These are phyloP conservation scores for Collybiopsis confluens DNA, from an alignment of 768 basidiomycete genomes.

Conservation along the genomic window DNA sequence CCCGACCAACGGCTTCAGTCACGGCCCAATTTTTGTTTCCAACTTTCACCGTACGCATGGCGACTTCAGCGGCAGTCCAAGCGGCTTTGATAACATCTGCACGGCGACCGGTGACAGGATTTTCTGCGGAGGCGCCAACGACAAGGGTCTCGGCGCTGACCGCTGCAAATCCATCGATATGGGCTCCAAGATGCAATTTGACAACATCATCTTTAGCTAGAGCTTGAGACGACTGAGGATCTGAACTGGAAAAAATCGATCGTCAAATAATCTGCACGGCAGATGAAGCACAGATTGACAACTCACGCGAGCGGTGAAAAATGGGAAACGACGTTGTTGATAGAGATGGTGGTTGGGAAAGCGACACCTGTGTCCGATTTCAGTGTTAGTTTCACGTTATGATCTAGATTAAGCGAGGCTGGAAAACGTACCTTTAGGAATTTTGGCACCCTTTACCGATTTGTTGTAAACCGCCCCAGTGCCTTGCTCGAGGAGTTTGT, in stretches of 20 bases:
- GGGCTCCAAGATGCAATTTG: conserved; percentile 93
- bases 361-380: conserved; percentile 67
- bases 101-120: conserved; percentile 77
- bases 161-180: conserved; percentile 96
- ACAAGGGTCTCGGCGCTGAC: conserved; percentile 92
- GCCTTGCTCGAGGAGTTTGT: conserved; percentile 87
- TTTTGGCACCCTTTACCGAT: conserved; percentile 80
- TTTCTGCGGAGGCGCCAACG: conserved; percentile 68
- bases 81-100: conserved; percentile 95
- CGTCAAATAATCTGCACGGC: conserved; percentile 8
- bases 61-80: conserved; percentile 87
- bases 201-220: conserved; percentile 89
- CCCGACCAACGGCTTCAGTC: conserved; percentile 78
- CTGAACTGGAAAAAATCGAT: conserved; percentile 47
- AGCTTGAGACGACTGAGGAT: conserved; percentile 61
- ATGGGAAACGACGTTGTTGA: conserved; percentile 94
- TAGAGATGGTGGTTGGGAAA: conserved; percentile 90
- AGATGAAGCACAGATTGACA: conserved; percentile 20
- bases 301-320: conserved; percentile 93
- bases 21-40: conserved; percentile 95
- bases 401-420: background rate
- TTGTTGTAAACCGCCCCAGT: conserved; percentile 89
- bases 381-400: background rate
- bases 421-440: conserved; percentile 67
- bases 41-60: conserved; percentile 85